A percentile compares a stretch with the other conserved stretches of the same genome.
Conservation (phyloP, 2,329 filamentous ascomycete species). For the Ophiostoma novo-ulmi region DNA sequence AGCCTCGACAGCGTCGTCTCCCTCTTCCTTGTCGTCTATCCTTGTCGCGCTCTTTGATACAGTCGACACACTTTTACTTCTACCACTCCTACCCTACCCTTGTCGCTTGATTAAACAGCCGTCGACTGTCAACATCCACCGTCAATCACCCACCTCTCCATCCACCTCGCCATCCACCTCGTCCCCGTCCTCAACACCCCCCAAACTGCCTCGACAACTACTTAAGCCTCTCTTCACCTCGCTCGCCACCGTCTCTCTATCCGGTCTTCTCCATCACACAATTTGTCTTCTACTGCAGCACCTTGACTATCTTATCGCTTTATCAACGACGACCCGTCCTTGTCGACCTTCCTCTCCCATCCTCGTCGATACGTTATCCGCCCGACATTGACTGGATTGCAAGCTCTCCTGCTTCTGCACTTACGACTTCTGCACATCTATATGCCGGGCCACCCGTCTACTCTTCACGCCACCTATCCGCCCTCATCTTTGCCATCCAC, state of each 20-base stretch:
- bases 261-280: background rate
- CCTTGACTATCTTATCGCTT: background rate
- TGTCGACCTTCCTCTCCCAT: background rate
- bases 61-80: background rate
- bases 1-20: background rate
- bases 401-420: background rate
- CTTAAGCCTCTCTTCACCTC: background rate
- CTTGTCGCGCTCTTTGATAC: background rate
- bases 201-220: background rate
- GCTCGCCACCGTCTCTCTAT: background rate
- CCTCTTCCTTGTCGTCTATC: background rate
- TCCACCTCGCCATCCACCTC: background rate
- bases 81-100: background rate
- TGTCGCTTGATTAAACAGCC: background rate
- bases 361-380: background rate
- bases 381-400: background rate
- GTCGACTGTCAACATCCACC: background rate
- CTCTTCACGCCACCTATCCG: background rate
- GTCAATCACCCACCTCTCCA: background rate
- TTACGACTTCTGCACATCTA: background rate
- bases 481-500: background rate
- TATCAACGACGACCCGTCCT: background rate
- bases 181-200: background rate
- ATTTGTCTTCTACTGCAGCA: background rate
- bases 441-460: constrained; percentile 2